Conservation (phyloP, 352 stramenopile species). For the Phytophthora citrophthora region DNA sequence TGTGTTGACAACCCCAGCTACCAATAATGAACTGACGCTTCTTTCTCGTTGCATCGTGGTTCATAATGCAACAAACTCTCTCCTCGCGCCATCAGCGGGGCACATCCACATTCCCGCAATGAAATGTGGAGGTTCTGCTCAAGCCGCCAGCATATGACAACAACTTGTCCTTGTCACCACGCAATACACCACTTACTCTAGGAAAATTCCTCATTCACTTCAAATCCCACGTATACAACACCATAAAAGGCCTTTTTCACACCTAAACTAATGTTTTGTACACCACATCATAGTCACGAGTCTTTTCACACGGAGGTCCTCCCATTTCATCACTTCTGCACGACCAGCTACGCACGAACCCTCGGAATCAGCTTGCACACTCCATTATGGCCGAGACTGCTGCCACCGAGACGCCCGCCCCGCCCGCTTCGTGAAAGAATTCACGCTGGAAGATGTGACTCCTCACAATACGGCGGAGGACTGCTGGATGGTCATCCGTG, state of each 20-base stretch:
- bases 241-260: neutral
- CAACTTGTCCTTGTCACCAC: conserved; percentile 30
- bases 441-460: conserved; percentile 93
- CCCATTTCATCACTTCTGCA: conserved; percentile 47
- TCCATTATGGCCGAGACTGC: conserved; percentile 27
- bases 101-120: neutral
- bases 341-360: conserved; percentile 27
- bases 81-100: conserved; percentile 8
- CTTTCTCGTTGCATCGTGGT: no score
- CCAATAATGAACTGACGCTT: no score
- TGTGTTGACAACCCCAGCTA: no score
- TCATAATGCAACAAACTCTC: neutral
- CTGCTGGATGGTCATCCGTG: conserved; percentile 88
- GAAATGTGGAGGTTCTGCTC: conserved; percentile 3
- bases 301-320: neutral
- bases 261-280: neutral
- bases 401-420: conserved; percentile 17
- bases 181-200: conserved; percentile 6
- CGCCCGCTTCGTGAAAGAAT: conserved; percentile 69
- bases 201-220: neutral
- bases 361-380: conserved; percentile 20
- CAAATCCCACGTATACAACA: neutral
- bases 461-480: conserved; percentile 84
- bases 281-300: neutral
- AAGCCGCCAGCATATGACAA: conserved; percentile 16